A percentile compares a stretch with the other conserved stretches of the same genome.
These are phyloP conservation scores for Polytrichum commune DNA, from an alignment of 225 moss, liverwort and hornwort species.

Conservation along the genomic window DNA sequence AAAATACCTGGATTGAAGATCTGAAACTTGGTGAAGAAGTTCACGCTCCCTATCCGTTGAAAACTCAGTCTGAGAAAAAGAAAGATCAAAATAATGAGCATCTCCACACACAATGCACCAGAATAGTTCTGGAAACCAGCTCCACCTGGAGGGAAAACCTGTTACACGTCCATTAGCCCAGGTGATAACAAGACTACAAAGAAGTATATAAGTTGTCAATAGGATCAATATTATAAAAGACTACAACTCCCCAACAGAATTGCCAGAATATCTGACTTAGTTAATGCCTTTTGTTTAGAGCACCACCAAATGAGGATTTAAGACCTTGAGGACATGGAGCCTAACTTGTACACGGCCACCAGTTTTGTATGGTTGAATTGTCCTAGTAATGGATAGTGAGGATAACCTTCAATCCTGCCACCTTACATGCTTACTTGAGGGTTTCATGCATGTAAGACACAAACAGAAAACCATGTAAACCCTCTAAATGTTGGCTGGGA, in stretches of 20 bases:
- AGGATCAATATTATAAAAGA: too few species aligned
- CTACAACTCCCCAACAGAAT: too few species aligned
- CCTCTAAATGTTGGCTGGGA: neutral
- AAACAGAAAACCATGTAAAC: neutral
- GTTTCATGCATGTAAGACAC: neutral
- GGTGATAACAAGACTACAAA: too few species aligned
- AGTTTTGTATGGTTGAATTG: too few species aligned
- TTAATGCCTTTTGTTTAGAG: too few species aligned
- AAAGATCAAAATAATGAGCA: constrained; percentile 14
- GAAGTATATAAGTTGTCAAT: too few species aligned
- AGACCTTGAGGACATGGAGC: too few species aligned
- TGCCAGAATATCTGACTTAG: too few species aligned
- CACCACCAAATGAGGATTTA: too few species aligned
- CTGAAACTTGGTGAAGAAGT: constrained; percentile 58
- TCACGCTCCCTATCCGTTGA: constrained; percentile 56
- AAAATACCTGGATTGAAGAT: constrained; percentile 52
- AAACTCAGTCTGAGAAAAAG: constrained; percentile 36
- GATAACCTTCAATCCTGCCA: too few species aligned
- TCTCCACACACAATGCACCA: neutral
- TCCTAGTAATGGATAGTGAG: too few species aligned
- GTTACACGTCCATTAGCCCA: neutral
- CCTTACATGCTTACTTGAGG: neutral
- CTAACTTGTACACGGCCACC: too few species aligned
- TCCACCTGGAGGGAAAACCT: neutral
- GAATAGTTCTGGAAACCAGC: neutral